Conservation (phyloP, 2,329 filamentous ascomycete species). For the Pyrenochaeta sp. region DNA sequence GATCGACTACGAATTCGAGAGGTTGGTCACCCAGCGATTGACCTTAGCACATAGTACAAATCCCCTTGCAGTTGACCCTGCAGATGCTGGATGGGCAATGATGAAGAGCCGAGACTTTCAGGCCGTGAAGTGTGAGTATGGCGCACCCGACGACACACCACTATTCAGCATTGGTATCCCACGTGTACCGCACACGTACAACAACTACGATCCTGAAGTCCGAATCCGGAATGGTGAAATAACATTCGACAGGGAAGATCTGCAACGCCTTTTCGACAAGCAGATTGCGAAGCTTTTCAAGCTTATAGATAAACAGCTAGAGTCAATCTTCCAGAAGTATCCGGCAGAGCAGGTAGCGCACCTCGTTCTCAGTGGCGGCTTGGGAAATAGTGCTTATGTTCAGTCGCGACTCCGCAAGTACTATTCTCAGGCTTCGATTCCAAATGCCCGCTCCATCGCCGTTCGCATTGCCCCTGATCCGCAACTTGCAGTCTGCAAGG, state of each 20-base stretch:
- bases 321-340: conserved; percentile 36
- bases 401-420: conserved; percentile 44
- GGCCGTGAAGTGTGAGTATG: conserved; percentile 53
- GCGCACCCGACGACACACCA: conserved; percentile 46
- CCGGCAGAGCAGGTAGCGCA: conserved; percentile 42
- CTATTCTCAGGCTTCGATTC: conserved; percentile 38
- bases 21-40: conserved; percentile 42
- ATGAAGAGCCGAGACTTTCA: conserved; percentile 52
- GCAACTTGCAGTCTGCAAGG: conserved; percentile 64
- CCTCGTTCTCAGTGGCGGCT: conserved; percentile 54
- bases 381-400: conserved; percentile 55
- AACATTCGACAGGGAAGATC: conserved; percentile 42
- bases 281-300: conserved; percentile 47
- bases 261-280: conserved; percentile 47
- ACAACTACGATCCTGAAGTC: conserved; percentile 37
- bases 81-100: conserved; percentile 52
- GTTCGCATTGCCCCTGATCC: conserved; percentile 57
- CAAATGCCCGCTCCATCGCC: conserved; percentile 33
- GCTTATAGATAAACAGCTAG: conserved; percentile 47
- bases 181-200: conserved; percentile 40
- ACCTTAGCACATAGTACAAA: conserved; percentile 33
- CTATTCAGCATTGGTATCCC: conserved; percentile 49
- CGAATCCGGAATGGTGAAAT: conserved; percentile 47
- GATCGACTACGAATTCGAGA: conserved; percentile 52
- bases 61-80: conserved; percentile 39